phyloP scores from a whole-genome alignment of 2,329 filamentous ascomycete genomes.

The Aspergillus jensenii region DNA sequence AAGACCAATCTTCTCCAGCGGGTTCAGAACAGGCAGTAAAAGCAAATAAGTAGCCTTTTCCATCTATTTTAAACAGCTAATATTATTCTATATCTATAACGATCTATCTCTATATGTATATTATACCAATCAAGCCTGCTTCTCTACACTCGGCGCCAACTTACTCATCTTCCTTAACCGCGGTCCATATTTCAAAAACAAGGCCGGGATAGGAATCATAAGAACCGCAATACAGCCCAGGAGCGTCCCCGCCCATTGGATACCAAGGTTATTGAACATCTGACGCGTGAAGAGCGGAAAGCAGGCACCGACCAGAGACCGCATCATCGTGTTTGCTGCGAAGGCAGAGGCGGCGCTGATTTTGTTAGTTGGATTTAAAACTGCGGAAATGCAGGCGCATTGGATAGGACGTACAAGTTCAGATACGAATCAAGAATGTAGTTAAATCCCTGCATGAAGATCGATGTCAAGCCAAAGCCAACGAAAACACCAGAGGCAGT shows the following conservation, averaged over 20 bases:
- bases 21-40: no score
- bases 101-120: background rate
- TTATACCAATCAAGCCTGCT: background rate
- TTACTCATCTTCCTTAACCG: slow-evolving; percentile 18
- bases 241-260: slow-evolving; percentile 22
- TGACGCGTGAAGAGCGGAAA: slow-evolving; percentile 23
- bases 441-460: slow-evolving; percentile 26
- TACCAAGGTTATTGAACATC: slow-evolving; percentile 24
- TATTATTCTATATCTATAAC: no score
- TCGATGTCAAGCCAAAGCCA: slow-evolving; percentile 24
- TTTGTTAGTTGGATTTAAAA: background rate
- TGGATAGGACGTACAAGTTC: slow-evolving; percentile 16
- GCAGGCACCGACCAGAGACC: slow-evolving; percentile 20
- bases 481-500: slow-evolving; percentile 21
- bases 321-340: slow-evolving; percentile 25
- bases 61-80: no score
- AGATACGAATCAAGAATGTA: slow-evolving; percentile 22
- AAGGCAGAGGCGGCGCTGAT: slow-evolving; percentile 22
- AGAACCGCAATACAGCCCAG: slow-evolving; percentile 22
- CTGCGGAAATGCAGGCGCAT: background rate
- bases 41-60: no score
- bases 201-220: slow-evolving; percentile 23
- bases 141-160: slow-evolving; percentile 14
- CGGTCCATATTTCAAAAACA: slow-evolving; percentile 18
- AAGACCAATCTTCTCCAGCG: no score